These are phyloP conservation scores for Violaceomyces palustris DNA, from an alignment of 1,284 basidiomycete species.

Conservation along the genomic window DNA sequence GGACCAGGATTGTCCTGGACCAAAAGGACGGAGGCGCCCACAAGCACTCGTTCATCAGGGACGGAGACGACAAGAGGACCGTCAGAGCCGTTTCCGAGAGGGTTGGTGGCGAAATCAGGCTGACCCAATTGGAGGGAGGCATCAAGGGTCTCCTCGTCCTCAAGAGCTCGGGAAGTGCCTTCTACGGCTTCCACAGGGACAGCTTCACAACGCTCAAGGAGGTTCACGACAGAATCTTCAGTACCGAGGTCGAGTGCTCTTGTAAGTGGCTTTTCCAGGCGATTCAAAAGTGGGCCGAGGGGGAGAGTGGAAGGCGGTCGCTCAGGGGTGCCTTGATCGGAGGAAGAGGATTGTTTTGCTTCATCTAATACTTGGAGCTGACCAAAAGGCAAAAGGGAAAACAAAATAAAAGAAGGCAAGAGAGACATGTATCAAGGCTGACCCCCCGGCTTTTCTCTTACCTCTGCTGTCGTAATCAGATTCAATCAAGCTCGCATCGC, in stretches of 20 bases:
- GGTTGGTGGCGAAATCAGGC: slow-evolving; percentile 54
- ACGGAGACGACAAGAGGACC: slow-evolving; percentile 81
- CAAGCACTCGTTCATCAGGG: slow-evolving; percentile 75
- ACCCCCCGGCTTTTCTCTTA: too few relatives aligned
- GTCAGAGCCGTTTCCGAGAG: slow-evolving; percentile 62
- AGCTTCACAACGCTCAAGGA: slow-evolving; percentile 74
- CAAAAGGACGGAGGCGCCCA: slow-evolving; percentile 58
- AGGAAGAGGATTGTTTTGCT: too few relatives aligned
- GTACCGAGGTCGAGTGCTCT: slow-evolving; percentile 44
- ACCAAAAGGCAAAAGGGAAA: too few relatives aligned
- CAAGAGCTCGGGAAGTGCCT: slow-evolving; percentile 82
- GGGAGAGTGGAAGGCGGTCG: too few relatives aligned
- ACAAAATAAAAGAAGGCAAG: too few relatives aligned
- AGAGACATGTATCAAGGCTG: too few relatives aligned
- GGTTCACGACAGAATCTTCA: slow-evolving; percentile 48
- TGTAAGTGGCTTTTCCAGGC: too few relatives aligned
- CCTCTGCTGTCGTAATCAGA: too few relatives aligned
- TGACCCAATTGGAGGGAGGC: slow-evolving; percentile 28
- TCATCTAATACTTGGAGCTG: too few relatives aligned
- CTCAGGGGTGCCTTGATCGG: too few relatives aligned
- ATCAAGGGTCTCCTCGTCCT: slow-evolving; percentile 60
- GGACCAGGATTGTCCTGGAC: slow-evolving; percentile 69
- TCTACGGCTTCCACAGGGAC: slow-evolving; percentile 75
- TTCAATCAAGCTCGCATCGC: slow-evolving; percentile 18
- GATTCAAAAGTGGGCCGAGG: too few relatives aligned